A percentile compares a stretch with the other conserved stretches of the same genome.
These are phyloP conservation scores for Oxytropis ochrocephala DNA, from an alignment of 306 rosid species.

Conservation along the genomic window DNA sequence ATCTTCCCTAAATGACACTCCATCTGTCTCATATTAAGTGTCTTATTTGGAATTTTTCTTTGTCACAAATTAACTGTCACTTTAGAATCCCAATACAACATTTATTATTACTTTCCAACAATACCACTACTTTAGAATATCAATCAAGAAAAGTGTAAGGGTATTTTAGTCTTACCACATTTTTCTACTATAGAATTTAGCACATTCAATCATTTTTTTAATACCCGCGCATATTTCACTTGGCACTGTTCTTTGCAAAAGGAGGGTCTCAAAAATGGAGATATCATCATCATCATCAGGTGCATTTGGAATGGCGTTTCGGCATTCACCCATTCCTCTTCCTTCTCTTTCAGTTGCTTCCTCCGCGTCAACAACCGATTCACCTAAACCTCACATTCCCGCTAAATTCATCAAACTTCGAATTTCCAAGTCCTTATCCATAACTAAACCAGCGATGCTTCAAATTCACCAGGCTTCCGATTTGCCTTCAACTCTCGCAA, in stretches of 20 bases:
- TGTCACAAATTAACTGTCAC: no score
- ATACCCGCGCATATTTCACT: no score
- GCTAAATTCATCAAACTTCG: conserved; percentile 3
- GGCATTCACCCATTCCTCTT: conserved; percentile 13
- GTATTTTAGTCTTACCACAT: no score
- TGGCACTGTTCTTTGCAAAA: not conserved
- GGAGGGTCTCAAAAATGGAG: conserved; percentile 35
- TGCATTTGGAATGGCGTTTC: conserved; percentile 19
- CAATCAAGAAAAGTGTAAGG: no score
- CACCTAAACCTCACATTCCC: conserved; percentile 1
- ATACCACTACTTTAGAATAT: no score
- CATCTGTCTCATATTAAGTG: no score
- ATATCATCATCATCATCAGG: conserved; percentile 5
- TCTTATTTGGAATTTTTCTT: no score
- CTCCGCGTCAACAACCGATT: conserved; percentile 6
- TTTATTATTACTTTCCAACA: no score
- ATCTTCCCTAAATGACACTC: no score
- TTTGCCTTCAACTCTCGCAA: conserved; percentile 46
- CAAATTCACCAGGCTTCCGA: conserved; percentile 54
- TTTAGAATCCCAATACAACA: no score
- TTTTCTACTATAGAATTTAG: no score
- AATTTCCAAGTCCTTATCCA: conserved; percentile 32
- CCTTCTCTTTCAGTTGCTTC: conserved; percentile 8
- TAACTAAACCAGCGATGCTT: conserved; percentile 44
- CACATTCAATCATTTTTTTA: no score